Evolutionary conservation across 78 protist species (phyloP), one percentile per base, ranked within the genome.

Genomic region (Thecamonas trahens): DNA sequence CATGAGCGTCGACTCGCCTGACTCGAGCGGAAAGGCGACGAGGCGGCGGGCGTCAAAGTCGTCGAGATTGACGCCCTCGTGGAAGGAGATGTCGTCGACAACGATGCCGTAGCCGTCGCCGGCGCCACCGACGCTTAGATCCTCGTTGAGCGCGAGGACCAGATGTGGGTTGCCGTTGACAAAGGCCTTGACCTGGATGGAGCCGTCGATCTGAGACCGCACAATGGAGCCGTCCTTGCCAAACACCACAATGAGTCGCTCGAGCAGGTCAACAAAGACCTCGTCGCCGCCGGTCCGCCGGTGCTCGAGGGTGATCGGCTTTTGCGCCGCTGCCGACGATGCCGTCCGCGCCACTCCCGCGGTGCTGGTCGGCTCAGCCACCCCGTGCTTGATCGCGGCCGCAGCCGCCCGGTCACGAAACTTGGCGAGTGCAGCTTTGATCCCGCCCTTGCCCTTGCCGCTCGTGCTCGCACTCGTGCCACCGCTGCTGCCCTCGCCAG

Each of bases 191-290:
- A 91, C 88, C 40, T 76, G 75, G 39, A 91, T 86, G 39, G 74
- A 68, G n/a, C 95, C 95, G 66, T 80, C 86, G 42, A 91, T 67
- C 44, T 87, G 76, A 28, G 71, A 74, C 52, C 72, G 61, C 8
- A 80, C 32, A 9, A 87, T 47, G 22, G 24, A 17, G 29, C 94
- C 94, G n/a, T 66, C 59, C 0, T 76, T n/a, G 63, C 66, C 38
- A 38, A 81, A 57, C 11, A 76, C 11, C 6, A 80, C 84, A 1
- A 88, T 79, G 55, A 89, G 57, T n/a, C 79, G 67, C 58, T 89
- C 94, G 54, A 88, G 54, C 26, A 89, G 37, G 61, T 89, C 94
- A 29, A 89, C 79, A 68, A 79, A 89, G 32, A 89, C 67, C 44
- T 88, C 90, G 57, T 89, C 77, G 20, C 45, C 13, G 34, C 61